Percentiles rank a stretch among this genome's conserved stretches.
These are phyloP conservation scores for Xylaria sp. DNA, from an alignment of 2,329 filamentous ascomycete species.

Conservation along the genomic window DNA sequence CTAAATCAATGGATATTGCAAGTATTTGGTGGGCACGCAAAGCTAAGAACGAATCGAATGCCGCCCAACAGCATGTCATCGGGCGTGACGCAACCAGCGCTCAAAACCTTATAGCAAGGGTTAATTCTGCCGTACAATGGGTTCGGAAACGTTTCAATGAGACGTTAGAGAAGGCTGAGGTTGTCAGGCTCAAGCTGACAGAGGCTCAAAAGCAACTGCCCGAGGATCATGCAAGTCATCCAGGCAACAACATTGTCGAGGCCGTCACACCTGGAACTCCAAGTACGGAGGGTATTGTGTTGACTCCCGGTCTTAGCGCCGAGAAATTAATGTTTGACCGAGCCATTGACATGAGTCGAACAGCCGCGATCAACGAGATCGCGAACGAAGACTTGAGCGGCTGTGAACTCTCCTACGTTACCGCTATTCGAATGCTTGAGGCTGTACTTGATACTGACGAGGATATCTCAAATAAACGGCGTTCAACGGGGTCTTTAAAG, in stretches of 20 bases:
- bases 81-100: conserved; percentile 55
- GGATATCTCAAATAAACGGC: conserved; percentile 57
- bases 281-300: conserved; percentile 79
- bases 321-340: conserved; percentile 99
- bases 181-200: conserved; percentile 87
- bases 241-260: conserved; percentile 76
- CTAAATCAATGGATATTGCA: conserved; percentile 95
- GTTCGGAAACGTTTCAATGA: conserved; percentile 95
- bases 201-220: conserved; percentile 88
- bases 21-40: conserved; percentile 90
- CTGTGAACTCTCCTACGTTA: conserved; percentile 93
- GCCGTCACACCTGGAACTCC: conserved; percentile 68
- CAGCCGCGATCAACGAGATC: conserved; percentile 94
- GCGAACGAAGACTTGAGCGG: conserved; percentile 87
- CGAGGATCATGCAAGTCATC: conserved; percentile 85
- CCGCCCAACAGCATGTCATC: conserved; percentile 53
- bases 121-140: conserved; percentile 97
- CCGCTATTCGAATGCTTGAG: conserved; percentile 93
- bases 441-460: conserved; percentile 90
- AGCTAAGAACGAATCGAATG: conserved; percentile 71
- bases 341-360: conserved; percentile 94
- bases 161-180: conserved; percentile 93
- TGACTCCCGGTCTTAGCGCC: conserved; percentile 90
- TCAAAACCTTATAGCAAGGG: conserved; percentile 71
- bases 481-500: conserved; percentile 54